Evolutionary conservation across 2,329 filamentous ascomycete species (phyloP).

Genomic region (Fusarium kyushuense): DNA sequence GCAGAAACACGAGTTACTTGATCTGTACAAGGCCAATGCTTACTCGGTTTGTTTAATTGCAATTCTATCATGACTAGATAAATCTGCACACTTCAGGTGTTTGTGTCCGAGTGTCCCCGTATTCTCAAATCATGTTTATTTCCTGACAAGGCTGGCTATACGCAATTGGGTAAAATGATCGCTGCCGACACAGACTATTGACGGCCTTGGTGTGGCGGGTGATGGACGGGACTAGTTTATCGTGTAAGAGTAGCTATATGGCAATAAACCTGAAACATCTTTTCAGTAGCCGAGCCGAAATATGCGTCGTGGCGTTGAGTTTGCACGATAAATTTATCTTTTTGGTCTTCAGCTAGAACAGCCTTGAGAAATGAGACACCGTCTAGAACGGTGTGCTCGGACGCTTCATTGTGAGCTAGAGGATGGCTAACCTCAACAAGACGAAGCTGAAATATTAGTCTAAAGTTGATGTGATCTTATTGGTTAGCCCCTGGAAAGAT

Average conservation of each 20-base stretch:
- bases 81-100: background rate
- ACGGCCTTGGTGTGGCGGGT: background rate
- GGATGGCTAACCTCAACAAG: background rate
- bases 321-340: background rate
- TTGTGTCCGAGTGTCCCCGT: background rate
- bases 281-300: too few relatives aligned
- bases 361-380: background rate
- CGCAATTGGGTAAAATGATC: background rate
- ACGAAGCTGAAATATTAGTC: background rate
- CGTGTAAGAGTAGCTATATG: background rate
- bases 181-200: background rate
- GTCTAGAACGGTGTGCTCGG: background rate
- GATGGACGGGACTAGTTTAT: background rate
- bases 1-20: background rate
- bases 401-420: background rate
- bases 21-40: background rate
- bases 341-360: background rate
- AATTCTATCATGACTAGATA: background rate
- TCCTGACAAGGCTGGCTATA: background rate
- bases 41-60: background rate
- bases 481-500: background rate
- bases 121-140: background rate
- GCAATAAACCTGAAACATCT: slow-evolving; percentile 2
- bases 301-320: background rate
- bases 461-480: background rate